Percentiles rank a stretch among this genome's conserved stretches.
These are phyloP conservation scores for Thelephora ganbajun DNA, from an alignment of 768 basidiomycete species.

Conservation along the genomic window DNA sequence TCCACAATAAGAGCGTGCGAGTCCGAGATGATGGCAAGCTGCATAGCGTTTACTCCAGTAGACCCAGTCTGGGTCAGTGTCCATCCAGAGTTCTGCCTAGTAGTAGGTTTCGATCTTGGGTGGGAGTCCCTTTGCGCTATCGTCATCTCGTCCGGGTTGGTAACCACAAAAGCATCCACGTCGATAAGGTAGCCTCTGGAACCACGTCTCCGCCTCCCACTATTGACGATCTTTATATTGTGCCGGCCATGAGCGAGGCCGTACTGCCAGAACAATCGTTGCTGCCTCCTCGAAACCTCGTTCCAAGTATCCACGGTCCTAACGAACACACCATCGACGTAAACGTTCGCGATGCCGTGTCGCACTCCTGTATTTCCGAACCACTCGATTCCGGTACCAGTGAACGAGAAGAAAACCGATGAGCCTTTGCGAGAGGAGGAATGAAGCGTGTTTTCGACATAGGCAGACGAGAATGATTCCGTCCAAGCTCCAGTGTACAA, in stretches of 20 bases:
- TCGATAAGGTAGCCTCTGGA: conserved; percentile 26
- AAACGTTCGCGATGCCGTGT: conserved; percentile 44
- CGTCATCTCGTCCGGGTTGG: conserved; percentile 18
- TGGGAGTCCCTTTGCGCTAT: conserved; percentile 7
- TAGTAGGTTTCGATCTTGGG: neutral
- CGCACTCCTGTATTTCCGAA: conserved; percentile 44
- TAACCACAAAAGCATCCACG: conserved; percentile 58
- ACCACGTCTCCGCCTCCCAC: conserved; percentile 26
- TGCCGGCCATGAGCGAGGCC: conserved; percentile 38
- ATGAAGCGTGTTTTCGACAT: conserved; percentile 34
- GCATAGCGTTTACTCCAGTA: conserved; percentile 73
- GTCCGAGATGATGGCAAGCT: conserved; percentile 51
- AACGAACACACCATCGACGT: conserved; percentile 38
- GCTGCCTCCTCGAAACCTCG: conserved; percentile 28
- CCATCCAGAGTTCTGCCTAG: conserved; percentile 26
- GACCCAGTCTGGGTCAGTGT: conserved; percentile 46
- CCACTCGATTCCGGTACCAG: conserved; percentile 69
- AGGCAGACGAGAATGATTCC: conserved; percentile 35
- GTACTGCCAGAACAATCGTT: conserved; percentile 51
- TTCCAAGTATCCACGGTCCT: conserved; percentile 33
- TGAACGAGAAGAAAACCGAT: conserved; percentile 41
- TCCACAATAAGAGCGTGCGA: conserved; percentile 64
- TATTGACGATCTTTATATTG: conserved; percentile 48
- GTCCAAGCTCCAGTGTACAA: conserved; percentile 49
- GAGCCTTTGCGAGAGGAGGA: conserved; percentile 37